These are phyloP conservation scores for Daldinia bambusicola DNA, from an alignment of 495 filamentous ascomycete genomes.

Conservation along the genomic window DNA sequence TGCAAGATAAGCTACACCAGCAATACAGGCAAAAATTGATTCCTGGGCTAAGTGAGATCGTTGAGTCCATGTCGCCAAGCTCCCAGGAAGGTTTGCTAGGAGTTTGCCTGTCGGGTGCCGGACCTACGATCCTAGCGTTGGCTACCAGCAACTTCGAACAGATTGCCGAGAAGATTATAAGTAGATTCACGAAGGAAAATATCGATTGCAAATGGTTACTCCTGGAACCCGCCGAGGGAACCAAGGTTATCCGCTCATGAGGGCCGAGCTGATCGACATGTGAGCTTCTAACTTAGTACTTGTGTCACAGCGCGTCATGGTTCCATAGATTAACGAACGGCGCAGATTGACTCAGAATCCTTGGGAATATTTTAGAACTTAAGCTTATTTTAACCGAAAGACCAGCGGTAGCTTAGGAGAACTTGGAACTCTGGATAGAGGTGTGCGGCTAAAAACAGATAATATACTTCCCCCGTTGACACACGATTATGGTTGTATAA, in stretches of 20 bases:
- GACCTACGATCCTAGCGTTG: conserved; percentile 91
- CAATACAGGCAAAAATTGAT: conserved; percentile 90
- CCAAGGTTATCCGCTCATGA: conserved; percentile 62
- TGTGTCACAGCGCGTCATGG: background rate
- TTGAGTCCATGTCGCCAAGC: conserved; percentile 83
- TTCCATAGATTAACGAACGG: conserved; percentile 13
- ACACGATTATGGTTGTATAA: background rate
- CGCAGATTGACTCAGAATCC: background rate
- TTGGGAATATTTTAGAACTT: conserved; percentile 8
- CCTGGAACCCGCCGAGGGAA: conserved; percentile 87
- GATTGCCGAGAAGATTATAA: conserved; percentile 81
- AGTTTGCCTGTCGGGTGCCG: conserved; percentile 92
- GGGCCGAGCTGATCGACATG: background rate
- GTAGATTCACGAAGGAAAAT: conserved; percentile 70
- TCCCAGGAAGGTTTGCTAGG: conserved; percentile 88
- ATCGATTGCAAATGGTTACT: conserved; percentile 89
- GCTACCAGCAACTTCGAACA: conserved; percentile 86
- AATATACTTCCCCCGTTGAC: background rate
- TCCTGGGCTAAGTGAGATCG: conserved; percentile 89
- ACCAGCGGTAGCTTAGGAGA: conserved; percentile 8
- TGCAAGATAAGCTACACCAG: conserved; percentile 98
- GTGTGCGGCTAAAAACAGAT: conserved; percentile 24
- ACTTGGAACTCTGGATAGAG: conserved; percentile 10
- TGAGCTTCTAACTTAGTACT: conserved; percentile 26
- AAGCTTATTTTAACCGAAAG: conserved; percentile 25